These are phyloP conservation scores for Chlorella sp. DNA, from an alignment of 139 green algal species.

Conservation along the genomic window DNA sequence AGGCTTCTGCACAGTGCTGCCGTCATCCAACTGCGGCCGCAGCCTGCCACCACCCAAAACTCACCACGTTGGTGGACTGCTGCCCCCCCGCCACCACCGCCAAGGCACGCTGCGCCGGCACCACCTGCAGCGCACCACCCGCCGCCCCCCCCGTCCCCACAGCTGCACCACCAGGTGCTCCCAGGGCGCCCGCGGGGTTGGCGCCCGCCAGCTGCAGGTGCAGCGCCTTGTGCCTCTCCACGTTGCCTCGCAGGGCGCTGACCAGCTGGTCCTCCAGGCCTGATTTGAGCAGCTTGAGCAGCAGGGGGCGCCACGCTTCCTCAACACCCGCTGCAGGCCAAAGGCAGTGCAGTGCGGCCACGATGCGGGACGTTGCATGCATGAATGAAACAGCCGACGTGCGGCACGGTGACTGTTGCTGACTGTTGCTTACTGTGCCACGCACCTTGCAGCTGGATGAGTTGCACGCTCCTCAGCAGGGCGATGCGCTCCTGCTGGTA, in stretches of 20 bases:
- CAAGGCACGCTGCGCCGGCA: background rate
- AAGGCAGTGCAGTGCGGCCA: background rate
- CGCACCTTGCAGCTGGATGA: slow-evolving; percentile 41
- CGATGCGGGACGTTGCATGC: no score
- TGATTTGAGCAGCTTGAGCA: slow-evolving; percentile 14
- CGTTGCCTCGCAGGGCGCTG: slow-evolving; percentile 7
- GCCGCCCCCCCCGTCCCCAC: no score
- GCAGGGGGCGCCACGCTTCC: background rate
- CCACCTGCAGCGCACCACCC: no score
- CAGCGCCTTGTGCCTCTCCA: slow-evolving; percentile 5
- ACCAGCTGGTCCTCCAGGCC: slow-evolving; percentile 40
- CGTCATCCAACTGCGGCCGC: no score
- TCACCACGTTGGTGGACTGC: no score
- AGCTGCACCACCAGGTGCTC: no score
- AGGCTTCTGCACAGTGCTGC: no score
- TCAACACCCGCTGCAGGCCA: slow-evolving; percentile 3
- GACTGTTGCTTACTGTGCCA: background rate
- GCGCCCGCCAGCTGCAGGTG: background rate
- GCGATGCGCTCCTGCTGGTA: slow-evolving; percentile 47
- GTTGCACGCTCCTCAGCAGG: slow-evolving; percentile 46
- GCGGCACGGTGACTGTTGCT: background rate
- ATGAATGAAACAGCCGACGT: background rate
- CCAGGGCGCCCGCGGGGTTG: no score
- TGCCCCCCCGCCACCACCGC: background rate
- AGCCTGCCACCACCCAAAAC: no score